Conservation (phyloP, 805 yeast genomes). For the Spathaspora girioi region DNA sequence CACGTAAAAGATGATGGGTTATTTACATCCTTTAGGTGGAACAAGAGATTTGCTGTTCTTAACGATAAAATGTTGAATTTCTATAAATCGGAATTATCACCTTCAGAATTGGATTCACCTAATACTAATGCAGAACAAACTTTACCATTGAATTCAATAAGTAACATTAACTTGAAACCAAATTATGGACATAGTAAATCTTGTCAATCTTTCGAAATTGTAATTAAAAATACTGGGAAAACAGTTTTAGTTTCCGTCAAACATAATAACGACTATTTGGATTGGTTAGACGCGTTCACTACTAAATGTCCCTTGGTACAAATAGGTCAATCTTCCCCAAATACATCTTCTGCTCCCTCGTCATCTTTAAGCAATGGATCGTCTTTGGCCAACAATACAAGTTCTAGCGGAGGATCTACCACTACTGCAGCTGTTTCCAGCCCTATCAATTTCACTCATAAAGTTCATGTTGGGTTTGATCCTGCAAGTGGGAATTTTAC, state of each 20-base stretch:
- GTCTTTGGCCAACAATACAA: neutral
- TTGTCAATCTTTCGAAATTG: slow-evolving; percentile 71
- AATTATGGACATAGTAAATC: slow-evolving; percentile 33
- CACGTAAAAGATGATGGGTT: slow-evolving; percentile 87
- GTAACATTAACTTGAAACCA: slow-evolving; percentile 58
- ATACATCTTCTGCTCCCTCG: slow-evolving; percentile 7
- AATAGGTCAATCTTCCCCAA: slow-evolving; percentile 19
- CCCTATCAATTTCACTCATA: slow-evolving; percentile 93
- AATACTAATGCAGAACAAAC: slow-evolving; percentile 26
- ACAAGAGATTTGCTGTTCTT: slow-evolving; percentile 76
- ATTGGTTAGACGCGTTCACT: slow-evolving; percentile 88
- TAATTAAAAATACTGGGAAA: slow-evolving; percentile 50
- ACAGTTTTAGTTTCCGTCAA: slow-evolving; percentile 74
- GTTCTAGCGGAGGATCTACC: neutral
- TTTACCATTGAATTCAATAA: slow-evolving; percentile 36
- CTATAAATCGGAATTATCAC: slow-evolving; percentile 57
- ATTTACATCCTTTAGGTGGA: slow-evolving; percentile 85
- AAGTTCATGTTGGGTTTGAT: slow-evolving; percentile 84
- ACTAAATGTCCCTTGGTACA: slow-evolving; percentile 66
- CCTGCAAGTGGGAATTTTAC: slow-evolving; percentile 64
- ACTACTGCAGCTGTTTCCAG: slow-evolving; percentile 60
- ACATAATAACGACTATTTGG: slow-evolving; percentile 72
- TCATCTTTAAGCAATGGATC: neutral
- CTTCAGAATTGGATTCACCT: slow-evolving; percentile 12
- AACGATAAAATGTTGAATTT: slow-evolving; percentile 72